Evolutionary conservation across 208 protist genomes (phyloP).

Genomic region (Trypanosoma cruzi): DNA sequence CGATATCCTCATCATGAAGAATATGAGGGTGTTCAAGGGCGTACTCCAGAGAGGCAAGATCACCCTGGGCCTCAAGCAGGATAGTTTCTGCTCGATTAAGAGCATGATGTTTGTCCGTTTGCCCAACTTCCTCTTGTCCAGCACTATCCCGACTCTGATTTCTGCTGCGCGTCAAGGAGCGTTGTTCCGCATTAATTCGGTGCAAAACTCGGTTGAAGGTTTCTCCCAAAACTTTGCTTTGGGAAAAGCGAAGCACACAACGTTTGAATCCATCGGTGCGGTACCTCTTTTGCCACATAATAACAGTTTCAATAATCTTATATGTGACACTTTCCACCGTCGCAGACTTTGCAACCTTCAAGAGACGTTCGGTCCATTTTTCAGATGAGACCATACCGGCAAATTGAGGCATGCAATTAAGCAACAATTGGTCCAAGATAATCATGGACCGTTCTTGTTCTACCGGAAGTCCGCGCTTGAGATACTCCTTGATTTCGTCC

Average conservation of each 20-base stretch:
- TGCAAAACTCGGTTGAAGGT: constrained; percentile 50
- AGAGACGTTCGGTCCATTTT: constrained; percentile 89
- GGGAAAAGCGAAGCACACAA: constrained; percentile 68
- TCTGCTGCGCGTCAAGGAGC: constrained; percentile 20
- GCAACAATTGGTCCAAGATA: constrained; percentile 78
- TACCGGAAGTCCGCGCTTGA: constrained; percentile 66
- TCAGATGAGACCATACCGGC: constrained; percentile 77
- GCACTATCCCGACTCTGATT: constrained; percentile 12
- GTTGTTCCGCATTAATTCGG: constrained; percentile 43
- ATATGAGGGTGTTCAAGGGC: constrained; percentile 83
- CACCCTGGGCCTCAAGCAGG: constrained; percentile 79
- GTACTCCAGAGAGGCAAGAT: constrained; percentile 90
- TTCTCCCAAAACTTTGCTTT: constrained; percentile 73
- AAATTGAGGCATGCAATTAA: constrained; percentile 76
- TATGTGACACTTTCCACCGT: constrained; percentile 43
- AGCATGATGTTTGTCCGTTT: constrained; percentile 44
- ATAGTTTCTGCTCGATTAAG: constrained; percentile 74
- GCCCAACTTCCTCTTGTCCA: constrained; percentile 41
- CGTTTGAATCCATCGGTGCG: constrained; percentile 76
- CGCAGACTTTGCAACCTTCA: constrained; percentile 83
- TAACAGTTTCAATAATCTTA: constrained; percentile 70
- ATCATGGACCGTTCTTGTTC: constrained; percentile 69
- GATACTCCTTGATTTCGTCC: constrained; percentile 70
- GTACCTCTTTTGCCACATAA: constrained; percentile 82
- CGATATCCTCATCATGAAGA: constrained; percentile 80